A percentile compares a stretch with the other conserved stretches of the same genome.
Conservation (phyloP, 306 rosid genomes). For the Carpinus fangiana region DNA sequence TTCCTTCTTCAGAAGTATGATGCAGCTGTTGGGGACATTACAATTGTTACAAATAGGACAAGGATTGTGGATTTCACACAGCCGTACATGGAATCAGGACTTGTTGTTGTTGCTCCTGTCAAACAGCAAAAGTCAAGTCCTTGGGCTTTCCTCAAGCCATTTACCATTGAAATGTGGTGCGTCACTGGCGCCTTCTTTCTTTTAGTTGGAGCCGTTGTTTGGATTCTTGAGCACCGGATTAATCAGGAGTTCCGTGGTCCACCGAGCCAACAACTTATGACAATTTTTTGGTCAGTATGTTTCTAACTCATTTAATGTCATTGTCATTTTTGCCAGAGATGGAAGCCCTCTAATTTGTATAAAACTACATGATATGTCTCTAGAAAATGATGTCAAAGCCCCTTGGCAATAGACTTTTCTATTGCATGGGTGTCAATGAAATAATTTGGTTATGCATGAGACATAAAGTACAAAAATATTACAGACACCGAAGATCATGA, state of each 20-base stretch:
- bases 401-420: constrained; percentile 10
- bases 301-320: constrained; percentile 1
- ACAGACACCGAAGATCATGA: background rate
- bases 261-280: constrained; percentile 72
- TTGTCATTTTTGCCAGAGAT: background rate
- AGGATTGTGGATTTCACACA: constrained; percentile 86
- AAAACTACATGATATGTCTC: constrained; percentile 4
- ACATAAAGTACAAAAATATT: background rate
- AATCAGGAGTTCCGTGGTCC: constrained; percentile 85
- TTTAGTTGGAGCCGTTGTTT: constrained; percentile 75
- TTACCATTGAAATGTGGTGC: constrained; percentile 69
- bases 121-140: constrained; percentile 64
- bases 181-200: constrained; percentile 73
- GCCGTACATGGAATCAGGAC: constrained; percentile 77
- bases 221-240: constrained; percentile 91
- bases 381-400: constrained; percentile 3
- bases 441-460: background rate
- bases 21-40: constrained; percentile 83
- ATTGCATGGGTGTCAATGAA: constrained; percentile 21
- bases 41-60: constrained; percentile 78
- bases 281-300: constrained; percentile 75
- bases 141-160: constrained; percentile 83
- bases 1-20: constrained; percentile 60
- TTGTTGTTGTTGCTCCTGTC: constrained; percentile 67
- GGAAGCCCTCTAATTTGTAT: constrained; percentile 20